Percentiles rank a stretch among this genome's conserved stretches.
These are phyloP conservation scores for Rhodocollybia butyracea DNA, from an alignment of 768 basidiomycete genomes.

Conservation along the genomic window DNA sequence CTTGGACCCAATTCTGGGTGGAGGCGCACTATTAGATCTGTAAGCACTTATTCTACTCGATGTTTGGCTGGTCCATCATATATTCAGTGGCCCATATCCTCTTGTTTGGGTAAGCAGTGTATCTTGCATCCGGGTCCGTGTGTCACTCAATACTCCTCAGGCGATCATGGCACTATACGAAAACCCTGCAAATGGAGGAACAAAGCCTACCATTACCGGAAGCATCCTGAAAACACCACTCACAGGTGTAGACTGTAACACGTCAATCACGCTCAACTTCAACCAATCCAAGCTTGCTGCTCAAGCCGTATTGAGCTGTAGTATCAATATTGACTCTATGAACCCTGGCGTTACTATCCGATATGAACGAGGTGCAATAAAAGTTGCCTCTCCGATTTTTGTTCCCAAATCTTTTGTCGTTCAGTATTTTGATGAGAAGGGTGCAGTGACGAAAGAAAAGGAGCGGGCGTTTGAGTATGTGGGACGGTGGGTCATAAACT, in stretches of 20 bases:
- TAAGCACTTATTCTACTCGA: conserved; percentile 30
- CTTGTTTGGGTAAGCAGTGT: conserved; percentile 61
- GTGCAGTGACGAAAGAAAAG: conserved; percentile 52
- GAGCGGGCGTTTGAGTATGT: conserved; percentile 53
- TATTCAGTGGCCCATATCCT: conserved; percentile 74
- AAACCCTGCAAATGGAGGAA: conserved; percentile 64
- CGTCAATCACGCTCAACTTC: conserved; percentile 74
- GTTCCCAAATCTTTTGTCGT: conserved; percentile 66
- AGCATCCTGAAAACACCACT: conserved; percentile 75
- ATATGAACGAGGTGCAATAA: conserved; percentile 70
- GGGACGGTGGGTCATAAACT: conserved; percentile 31
- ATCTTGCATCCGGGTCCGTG: not conserved
- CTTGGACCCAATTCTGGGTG: conserved; percentile 74
- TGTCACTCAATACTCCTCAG: conserved; percentile 36
- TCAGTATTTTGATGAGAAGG: conserved; percentile 50
- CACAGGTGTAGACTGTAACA: conserved; percentile 77
- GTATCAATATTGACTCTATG: conserved; percentile 48
- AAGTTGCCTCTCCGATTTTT: conserved; percentile 62
- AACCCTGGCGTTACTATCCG: conserved; percentile 63
- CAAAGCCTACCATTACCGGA: conserved; percentile 59
- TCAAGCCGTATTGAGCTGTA: conserved; percentile 71
- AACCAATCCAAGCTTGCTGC: conserved; percentile 54
- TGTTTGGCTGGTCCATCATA: conserved; percentile 17
- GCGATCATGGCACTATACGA: conserved; percentile 79
- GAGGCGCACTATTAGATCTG: conserved; percentile 84